Evolutionary conservation across 2,329 filamentous ascomycete species (phyloP), one percentile per base, ranked within the genome.

Genomic region (Septoria linicola): DNA sequence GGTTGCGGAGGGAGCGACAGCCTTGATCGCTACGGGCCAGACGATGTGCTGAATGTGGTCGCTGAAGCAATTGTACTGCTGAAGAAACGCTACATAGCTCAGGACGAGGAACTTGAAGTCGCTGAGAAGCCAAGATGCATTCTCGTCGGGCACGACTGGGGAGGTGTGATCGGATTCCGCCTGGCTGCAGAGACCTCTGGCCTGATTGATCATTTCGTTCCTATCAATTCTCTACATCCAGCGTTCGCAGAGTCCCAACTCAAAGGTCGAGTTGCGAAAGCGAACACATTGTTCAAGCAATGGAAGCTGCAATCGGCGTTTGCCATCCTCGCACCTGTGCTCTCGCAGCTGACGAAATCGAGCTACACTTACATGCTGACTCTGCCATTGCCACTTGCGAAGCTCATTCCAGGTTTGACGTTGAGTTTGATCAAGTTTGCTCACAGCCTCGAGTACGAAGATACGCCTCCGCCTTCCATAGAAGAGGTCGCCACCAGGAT

Each of bases 1-100:
- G 80, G 80, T 1, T 82, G 77, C 55, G 80, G 80, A 30, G 80
- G 80, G 8, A 81, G 75, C 49, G 79, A 81, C 55, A 71, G 71
- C 42, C 64, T 82, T 49, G 63, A 71, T 1, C 62, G 68, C 40
- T 82, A 82, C 58, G 70, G 72, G 2, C 69, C 78, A 1, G 73
- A 77, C 10, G 68, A 74, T 34, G 70, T 82, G 7, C 66, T 82
- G 39, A 80, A 82, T 59, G 68, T 72, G 6, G 60, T 83, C 49
- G 71, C 75, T 0, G 76, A 78, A 49, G 80, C 80, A 54, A 73
- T 83, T 27, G 59, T 80, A 7, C 68, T 70, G 0, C 72, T 82
- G 58, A 72, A 79, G 54, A 64, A 70, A 23, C 68, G 69, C 41
- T 80, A 79, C 57, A 41, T 66, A 2, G 14, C 41, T 3, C 17